Evolutionary conservation across 345 rosid genomes (phyloP).

Genomic region (Gossypium longicalyx): DNA sequence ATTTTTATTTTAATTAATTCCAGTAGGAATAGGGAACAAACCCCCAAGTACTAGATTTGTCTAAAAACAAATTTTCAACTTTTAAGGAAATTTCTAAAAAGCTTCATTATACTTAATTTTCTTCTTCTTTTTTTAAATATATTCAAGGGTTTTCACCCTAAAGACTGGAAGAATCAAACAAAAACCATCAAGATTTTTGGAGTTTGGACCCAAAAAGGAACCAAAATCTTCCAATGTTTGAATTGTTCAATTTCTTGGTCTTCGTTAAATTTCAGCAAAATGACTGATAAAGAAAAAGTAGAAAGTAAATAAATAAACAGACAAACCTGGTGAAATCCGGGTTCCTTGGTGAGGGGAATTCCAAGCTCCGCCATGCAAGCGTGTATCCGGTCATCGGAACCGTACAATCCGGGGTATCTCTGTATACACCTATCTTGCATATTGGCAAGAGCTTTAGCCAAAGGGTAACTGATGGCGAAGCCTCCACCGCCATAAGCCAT

Average conservation of each 20-base stretch:
- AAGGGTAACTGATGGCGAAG: conserved; percentile 65
- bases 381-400: conserved; percentile 78
- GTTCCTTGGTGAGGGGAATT: conserved; percentile 63
- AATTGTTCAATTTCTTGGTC: neutral
- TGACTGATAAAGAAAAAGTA: neutral
- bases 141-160: neutral
- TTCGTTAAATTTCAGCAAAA: neutral
- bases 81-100: no score
- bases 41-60: neutral
- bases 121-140: no score
- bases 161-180: neutral
- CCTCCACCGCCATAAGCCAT: conserved; percentile 96
- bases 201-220: neutral
- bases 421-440: conserved; percentile 64
- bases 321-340: conserved; percentile 82
- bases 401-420: conserved; percentile 55
- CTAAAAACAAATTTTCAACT: neutral
- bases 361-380: conserved; percentile 91
- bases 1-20: no score
- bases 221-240: neutral
- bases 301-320: neutral
- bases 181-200: neutral
- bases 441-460: conserved; percentile 53
- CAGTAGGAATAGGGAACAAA: neutral
- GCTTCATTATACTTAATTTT: no score